These are phyloP conservation scores for Gastrolobium villosum DNA, from an alignment of 306 rosid genomes.

Conservation along the genomic window DNA sequence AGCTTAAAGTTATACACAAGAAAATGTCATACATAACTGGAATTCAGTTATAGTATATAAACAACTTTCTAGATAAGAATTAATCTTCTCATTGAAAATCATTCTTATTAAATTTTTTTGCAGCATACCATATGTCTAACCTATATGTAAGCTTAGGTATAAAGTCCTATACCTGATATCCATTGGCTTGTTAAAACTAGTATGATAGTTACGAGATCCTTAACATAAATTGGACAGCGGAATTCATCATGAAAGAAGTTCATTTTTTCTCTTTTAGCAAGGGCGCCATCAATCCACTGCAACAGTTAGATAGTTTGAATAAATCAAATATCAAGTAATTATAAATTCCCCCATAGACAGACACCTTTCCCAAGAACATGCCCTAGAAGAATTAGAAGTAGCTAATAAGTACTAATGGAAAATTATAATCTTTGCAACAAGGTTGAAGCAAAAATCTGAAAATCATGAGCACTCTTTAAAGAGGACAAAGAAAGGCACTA, in stretches of 20 bases:
- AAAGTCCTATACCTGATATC: constrained; percentile 72
- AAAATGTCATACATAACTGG: constrained; percentile 6
- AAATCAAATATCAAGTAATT: constrained; percentile 36
- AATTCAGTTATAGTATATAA: constrained; percentile 5
- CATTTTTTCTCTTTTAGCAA: constrained; percentile 68
- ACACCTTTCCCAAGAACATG: constrained; percentile 27
- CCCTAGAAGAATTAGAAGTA: constrained; percentile 21
- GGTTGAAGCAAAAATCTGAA: constrained; percentile 32
- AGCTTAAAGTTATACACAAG: constrained; percentile 28
- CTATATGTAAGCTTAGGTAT: constrained; percentile 7
- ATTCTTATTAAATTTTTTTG: background rate
- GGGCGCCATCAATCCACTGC: constrained; percentile 88
- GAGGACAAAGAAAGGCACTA: background rate
- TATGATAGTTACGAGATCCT: constrained; percentile 73
- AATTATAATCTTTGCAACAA: constrained; percentile 3
- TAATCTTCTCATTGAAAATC: constrained; percentile 2
- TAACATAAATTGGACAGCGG: constrained; percentile 89
- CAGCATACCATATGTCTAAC: constrained; percentile 2
- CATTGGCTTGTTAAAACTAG: constrained; percentile 70
- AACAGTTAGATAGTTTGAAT: constrained; percentile 47
- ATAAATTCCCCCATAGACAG: constrained; percentile 26
- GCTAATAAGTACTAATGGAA: constrained; percentile 16
- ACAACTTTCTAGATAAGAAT: background rate
- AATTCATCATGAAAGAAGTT: constrained; percentile 89
- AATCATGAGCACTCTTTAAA: constrained; percentile 1